Conservation (phyloP, 306 rosid genomes). For the Pyrus bretschneideri region DNA sequence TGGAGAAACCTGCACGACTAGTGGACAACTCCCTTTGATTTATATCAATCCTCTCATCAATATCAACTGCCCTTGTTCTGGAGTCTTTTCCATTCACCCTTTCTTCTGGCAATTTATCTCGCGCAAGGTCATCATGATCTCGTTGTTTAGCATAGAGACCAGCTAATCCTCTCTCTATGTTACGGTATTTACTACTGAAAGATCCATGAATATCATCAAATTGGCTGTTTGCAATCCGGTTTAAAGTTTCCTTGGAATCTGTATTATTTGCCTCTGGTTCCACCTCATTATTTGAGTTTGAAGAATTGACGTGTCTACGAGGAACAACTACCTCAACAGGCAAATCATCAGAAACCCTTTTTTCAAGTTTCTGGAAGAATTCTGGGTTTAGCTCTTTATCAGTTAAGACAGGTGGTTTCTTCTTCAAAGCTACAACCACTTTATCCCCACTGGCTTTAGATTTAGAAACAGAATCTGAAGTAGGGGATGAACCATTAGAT, state of each 20-base stretch:
- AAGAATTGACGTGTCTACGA: conserved; percentile 58
- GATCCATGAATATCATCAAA: conserved; percentile 48
- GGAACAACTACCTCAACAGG: conserved; percentile 94
- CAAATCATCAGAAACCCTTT: conserved; percentile 75
- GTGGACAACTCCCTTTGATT: conserved; percentile 68
- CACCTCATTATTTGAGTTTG: conserved; percentile 54
- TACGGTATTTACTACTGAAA: conserved; percentile 48
- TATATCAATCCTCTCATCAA: conserved; percentile 49
- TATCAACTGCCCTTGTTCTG: conserved; percentile 47
- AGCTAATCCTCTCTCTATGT: conserved; percentile 44
- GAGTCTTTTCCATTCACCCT: conserved; percentile 58
- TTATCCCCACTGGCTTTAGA: conserved; percentile 63
- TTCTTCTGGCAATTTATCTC: conserved; percentile 58
- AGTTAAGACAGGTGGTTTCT: conserved; percentile 67
- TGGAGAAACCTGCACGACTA: conserved; percentile 63
- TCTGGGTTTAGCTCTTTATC: conserved; percentile 89
- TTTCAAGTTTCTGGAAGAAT: conserved; percentile 90
- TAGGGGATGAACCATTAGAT: conserved; percentile 43
- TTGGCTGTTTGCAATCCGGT: conserved; percentile 36
- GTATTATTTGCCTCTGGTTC: conserved; percentile 41
- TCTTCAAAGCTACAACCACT: conserved; percentile 79
- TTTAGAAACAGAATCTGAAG: conserved; percentile 42
- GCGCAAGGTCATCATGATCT: conserved; percentile 40
- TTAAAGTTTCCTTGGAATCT: conserved; percentile 45
- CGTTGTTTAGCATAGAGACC: conserved; percentile 40